A percentile compares a stretch with the other conserved stretches of the same genome.
These are phyloP conservation scores for Stenocarpella maydis DNA, from an alignment of 2,329 filamentous ascomycete genomes.

Conservation along the genomic window DNA sequence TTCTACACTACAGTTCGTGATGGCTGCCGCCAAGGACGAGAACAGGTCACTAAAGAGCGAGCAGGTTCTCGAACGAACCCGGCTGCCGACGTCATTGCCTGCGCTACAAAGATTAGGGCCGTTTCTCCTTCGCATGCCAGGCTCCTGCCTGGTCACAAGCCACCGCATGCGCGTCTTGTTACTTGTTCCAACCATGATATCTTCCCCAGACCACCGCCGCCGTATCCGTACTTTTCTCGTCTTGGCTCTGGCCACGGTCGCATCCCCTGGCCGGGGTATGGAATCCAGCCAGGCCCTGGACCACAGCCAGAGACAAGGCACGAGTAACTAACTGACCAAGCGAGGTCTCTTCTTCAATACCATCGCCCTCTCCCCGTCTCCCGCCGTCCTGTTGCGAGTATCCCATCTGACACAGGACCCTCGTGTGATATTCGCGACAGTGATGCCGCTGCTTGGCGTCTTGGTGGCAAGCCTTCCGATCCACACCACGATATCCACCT, in stretches of 20 bases:
- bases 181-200: neutral
- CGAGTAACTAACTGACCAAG: constrained; percentile 3
- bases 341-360: neutral
- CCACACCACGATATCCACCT: neutral
- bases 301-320: neutral
- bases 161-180: neutral
- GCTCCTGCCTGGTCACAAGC: neutral
- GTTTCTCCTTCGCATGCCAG: neutral
- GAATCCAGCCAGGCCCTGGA: neutral
- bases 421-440: neutral
- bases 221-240: neutral
- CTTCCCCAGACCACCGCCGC: neutral
- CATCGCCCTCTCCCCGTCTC: neutral
- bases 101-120: constrained; percentile 4
- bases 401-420: neutral
- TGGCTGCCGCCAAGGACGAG: neutral
- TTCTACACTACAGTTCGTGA: too few species aligned
- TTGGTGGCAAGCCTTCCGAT: neutral
- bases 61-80: neutral
- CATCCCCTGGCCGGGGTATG: neutral
- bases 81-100: constrained; percentile 4
- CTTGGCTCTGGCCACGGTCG: neutral
- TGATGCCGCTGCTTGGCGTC: neutral
- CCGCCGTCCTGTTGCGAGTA: neutral
- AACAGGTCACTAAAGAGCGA: neutral